These are phyloP conservation scores for Chrysanthemum lavandulifolium DNA, from an alignment of 129 eudicot species.

Conservation along the genomic window DNA sequence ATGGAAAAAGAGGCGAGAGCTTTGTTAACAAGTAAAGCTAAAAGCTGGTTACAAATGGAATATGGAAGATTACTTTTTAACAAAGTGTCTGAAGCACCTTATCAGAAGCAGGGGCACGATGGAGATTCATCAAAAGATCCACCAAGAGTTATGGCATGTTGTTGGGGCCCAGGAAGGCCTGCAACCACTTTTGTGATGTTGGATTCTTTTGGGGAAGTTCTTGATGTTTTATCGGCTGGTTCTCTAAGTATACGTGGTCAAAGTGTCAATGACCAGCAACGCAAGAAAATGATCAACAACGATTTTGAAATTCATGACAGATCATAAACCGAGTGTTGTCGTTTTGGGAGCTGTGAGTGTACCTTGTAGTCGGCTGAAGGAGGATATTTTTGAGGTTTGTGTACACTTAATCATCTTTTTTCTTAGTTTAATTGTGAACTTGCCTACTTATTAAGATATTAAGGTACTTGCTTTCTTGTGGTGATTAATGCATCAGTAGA, in stretches of 20 bases:
- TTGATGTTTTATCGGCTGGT: constrained; percentile 77
- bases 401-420: background rate
- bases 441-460: constrained; percentile 7
- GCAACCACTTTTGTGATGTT: constrained; percentile 96
- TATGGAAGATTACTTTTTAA: constrained; percentile 68
- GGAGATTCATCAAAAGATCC: constrained; percentile 47
- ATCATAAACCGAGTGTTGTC: constrained; percentile 83
- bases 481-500: too few species aligned
- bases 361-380: constrained; percentile 84
- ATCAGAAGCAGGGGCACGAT: constrained; percentile 64
- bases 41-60: constrained; percentile 61
- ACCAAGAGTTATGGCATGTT: constrained; percentile 94
- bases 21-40: constrained; percentile 68
- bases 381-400: constrained; percentile 81
- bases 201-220: constrained; percentile 87
- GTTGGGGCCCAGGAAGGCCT: constrained; percentile 98
- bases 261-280: constrained; percentile 76
- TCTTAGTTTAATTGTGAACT: background rate
- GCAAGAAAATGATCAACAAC: constrained; percentile 86
- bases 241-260: constrained; percentile 80
- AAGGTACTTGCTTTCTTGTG: background rate
- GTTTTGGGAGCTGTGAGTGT: constrained; percentile 85
- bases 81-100: constrained; percentile 78
- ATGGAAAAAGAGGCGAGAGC: constrained; percentile 93
- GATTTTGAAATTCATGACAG: constrained; percentile 79